Base-by-base conservation (phyloP, 2,329 filamentous ascomycete genomes). In the Achaetomium macrosporum region DNA sequence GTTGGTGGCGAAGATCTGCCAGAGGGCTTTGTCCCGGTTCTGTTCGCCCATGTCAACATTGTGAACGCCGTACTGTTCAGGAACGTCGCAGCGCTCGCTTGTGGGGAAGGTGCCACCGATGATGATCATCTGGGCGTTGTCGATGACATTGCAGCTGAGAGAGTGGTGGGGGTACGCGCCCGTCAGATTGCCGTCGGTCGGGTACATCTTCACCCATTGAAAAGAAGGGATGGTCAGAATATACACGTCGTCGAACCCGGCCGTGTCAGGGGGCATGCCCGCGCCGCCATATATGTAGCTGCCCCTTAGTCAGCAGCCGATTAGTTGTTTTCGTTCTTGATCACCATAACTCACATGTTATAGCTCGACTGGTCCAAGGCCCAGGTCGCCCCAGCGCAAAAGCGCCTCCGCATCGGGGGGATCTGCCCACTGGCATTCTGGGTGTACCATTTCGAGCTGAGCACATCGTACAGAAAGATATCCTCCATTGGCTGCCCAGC, bases 251-350 rank as follows among this genome's bases (percentile, higher is more conserved):
- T 84, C 79, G 61, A 74, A 84, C 19, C 78, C 81, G 13, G 72
- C 68, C 0, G 71, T 70, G 36, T 75, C 67, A 2, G 66, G 63
- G 1, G 71, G 69, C 49, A 79, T 73, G 8, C 74, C 73, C 20
- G 73, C 70, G 15, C 82, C 82, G 41, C 82, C 82, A 60, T 84
- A 84, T 2, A 84, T 62, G 58, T 85, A 84, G 35, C 80, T 83
- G 53, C 5, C 4, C 25, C 12, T 30, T 5, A 3, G 48, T 55
- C 41, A 52, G 42, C 12, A 13, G 11, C 19, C 3, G 8, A 13
- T n/a, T n/a, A 16, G 36, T 33, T 7, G 20, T 41, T 9, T 8
- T 8, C n/a, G 6, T 19, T 5, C 1, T 7, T 7, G 25, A 9
- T 9, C 15, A 8, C 8, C 11, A 15, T 19, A 17, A 30, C 78